Conservation (phyloP, 768 basidiomycete genomes). For the Tulasnella calospora region DNA sequence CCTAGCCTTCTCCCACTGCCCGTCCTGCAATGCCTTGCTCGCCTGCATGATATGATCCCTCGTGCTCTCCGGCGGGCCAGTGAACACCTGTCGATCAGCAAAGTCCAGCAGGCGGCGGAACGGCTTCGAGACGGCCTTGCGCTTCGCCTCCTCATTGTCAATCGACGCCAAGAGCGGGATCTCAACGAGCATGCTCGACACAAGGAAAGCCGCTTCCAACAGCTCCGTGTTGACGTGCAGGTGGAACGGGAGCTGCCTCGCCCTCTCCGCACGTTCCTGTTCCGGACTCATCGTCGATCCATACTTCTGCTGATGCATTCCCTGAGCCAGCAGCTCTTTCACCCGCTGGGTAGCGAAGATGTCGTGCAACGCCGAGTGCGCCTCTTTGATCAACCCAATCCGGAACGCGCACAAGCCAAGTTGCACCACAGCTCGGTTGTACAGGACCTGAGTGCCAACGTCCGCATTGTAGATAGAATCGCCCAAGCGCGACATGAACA, state of each 20-base stretch:
- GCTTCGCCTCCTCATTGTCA: constrained; percentile 87
- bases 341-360: constrained; percentile 96
- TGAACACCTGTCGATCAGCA: constrained; percentile 95
- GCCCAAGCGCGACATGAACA: constrained; percentile 97
- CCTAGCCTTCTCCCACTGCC: constrained; percentile 94
- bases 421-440: constrained; percentile 96
- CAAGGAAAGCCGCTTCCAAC: constrained; percentile 93
- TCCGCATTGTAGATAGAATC: constrained; percentile 95
- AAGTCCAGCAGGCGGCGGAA: constrained; percentile 94
- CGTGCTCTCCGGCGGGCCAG: constrained; percentile 97
- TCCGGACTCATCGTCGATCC: constrained; percentile 76
- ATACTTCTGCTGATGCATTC: constrained; percentile 88
- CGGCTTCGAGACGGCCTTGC: constrained; percentile 92
- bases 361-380: constrained; percentile 87
- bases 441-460: constrained; percentile 93
- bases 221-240: constrained; percentile 99
- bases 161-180: constrained; percentile 92
- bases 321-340: constrained; percentile 95
- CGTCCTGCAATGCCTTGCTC: constrained; percentile 90
- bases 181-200: constrained; percentile 98
- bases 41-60: constrained; percentile 99
- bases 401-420: constrained; percentile 96
- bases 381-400: constrained; percentile 87
- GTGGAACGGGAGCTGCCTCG: constrained; percentile 95
- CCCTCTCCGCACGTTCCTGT: constrained; percentile 94